These are phyloP conservation scores for Kluyveromyces marxianus DNA, from an alignment of 1,139 yeast genomes.

Conservation along the genomic window DNA sequence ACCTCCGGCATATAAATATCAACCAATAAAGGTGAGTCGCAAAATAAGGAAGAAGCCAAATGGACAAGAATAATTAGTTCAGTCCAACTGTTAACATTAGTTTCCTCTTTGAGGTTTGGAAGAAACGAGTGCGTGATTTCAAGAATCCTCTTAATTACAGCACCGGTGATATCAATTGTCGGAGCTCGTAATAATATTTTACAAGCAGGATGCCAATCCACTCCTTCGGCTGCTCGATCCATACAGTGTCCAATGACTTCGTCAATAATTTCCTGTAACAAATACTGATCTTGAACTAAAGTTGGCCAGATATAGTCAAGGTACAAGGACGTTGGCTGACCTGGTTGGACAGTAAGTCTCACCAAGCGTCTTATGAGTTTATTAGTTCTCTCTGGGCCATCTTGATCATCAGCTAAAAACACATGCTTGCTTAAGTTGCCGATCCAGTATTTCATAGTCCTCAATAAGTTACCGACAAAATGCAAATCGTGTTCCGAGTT, in stretches of 20 bases:
- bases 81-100: slow-evolving; percentile 59
- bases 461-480: slow-evolving; percentile 28
- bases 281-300: slow-evolving; percentile 52
- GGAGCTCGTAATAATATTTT: slow-evolving; percentile 59
- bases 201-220: slow-evolving; percentile 57
- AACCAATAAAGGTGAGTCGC: slow-evolving; percentile 61
- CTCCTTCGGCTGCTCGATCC: slow-evolving; percentile 67
- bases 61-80: slow-evolving; percentile 66
- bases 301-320: slow-evolving; percentile 66
- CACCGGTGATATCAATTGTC: slow-evolving; percentile 65
- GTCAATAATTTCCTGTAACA: slow-evolving; percentile 54
- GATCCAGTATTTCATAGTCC: slow-evolving; percentile 73
- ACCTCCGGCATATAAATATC: slow-evolving; percentile 68
- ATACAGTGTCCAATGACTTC: slow-evolving; percentile 70
- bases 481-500: slow-evolving; percentile 5
- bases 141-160: slow-evolving; percentile 48
- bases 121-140: slow-evolving; percentile 42
- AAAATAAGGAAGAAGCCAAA: slow-evolving; percentile 59
- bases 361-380: slow-evolving; percentile 59
- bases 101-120: slow-evolving; percentile 37
- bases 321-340: slow-evolving; percentile 38
- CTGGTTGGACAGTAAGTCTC: slow-evolving; percentile 42
- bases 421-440: slow-evolving; percentile 56
- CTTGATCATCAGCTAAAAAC: slow-evolving; percentile 43
- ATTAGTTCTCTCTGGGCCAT: slow-evolving; percentile 56